These are phyloP conservation scores for Lyophyllum semitale DNA, from an alignment of 768 basidiomycete species.

Conservation along the genomic window DNA sequence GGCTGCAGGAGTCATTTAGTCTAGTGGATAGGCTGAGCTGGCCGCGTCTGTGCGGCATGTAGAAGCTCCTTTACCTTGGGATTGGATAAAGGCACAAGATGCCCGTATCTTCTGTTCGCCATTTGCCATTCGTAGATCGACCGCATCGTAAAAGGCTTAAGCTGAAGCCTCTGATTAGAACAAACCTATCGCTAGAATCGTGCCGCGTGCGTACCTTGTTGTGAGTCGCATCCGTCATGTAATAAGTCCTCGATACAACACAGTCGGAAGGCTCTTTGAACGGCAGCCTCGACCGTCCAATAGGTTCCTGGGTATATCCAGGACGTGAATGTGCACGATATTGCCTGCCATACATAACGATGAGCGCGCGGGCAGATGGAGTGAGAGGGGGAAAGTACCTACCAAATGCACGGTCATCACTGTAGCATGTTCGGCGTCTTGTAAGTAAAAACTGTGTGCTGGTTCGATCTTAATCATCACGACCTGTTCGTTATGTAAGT, in stretches of 20 bases:
- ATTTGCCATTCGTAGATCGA: constrained; percentile 43
- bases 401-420: not conserved
- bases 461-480: too few species aligned
- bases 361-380: not conserved
- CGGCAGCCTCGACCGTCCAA: constrained; percentile 38
- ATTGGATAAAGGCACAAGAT: constrained; percentile 46
- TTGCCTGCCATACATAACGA: not conserved
- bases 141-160: constrained; percentile 44
- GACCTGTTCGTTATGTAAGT: too few species aligned
- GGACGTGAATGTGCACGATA: not conserved
- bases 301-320: not conserved
- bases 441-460: too few species aligned
- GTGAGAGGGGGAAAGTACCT: not conserved
- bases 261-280: constrained; percentile 34
- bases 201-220: constrained; percentile 38
- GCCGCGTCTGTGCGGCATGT: constrained; percentile 41
- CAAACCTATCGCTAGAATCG: too few species aligned
- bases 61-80: constrained; percentile 44
- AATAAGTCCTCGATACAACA: constrained; percentile 12
- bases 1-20: constrained; percentile 32
- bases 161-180: constrained; percentile 24
- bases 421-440: not conserved
- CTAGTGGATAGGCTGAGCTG: constrained; percentile 47
- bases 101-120: constrained; percentile 35
- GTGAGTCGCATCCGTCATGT: constrained; percentile 51